Conservation (phyloP, 768 basidiomycete species). For the Podaxis sp. region DNA sequence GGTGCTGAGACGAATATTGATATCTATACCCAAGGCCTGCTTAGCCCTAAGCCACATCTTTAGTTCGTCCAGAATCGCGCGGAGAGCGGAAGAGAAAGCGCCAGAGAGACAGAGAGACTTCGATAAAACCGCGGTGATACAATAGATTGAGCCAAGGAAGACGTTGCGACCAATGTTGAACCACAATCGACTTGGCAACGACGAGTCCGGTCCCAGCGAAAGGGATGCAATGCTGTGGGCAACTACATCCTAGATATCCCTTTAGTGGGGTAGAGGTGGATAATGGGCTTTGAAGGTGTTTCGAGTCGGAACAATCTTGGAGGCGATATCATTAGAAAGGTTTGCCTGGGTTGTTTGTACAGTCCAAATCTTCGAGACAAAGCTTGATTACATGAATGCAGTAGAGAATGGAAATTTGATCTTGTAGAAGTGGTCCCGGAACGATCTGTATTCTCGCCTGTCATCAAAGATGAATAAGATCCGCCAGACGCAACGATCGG, state of each 20-base stretch:
- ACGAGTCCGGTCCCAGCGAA: not conserved
- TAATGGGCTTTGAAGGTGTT: not conserved
- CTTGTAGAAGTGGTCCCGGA: too few relatives aligned
- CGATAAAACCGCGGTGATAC: not conserved
- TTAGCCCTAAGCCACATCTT: not conserved
- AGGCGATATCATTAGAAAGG: too few relatives aligned
- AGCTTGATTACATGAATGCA: too few relatives aligned
- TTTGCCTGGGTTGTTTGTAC: too few relatives aligned
- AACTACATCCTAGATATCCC: not conserved
- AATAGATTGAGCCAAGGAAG: not conserved
- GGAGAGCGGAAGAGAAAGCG: not conserved
- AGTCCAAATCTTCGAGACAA: too few relatives aligned
- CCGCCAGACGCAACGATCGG: too few relatives aligned
- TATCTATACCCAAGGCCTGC: not conserved
- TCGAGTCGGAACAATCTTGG: not conserved
- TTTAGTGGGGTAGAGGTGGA: not conserved
- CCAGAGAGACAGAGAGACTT: not conserved
- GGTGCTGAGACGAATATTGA: not conserved
- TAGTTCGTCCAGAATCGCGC: not conserved
- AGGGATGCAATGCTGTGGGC: not conserved
- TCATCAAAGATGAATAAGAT: too few relatives aligned
- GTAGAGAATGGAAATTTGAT: too few relatives aligned
- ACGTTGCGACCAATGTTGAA: not conserved
- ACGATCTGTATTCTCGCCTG: too few relatives aligned
- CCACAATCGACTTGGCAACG: not conserved